Conservation (phyloP, 805 yeast species). For the Scheffersomyces spartinae region DNA sequence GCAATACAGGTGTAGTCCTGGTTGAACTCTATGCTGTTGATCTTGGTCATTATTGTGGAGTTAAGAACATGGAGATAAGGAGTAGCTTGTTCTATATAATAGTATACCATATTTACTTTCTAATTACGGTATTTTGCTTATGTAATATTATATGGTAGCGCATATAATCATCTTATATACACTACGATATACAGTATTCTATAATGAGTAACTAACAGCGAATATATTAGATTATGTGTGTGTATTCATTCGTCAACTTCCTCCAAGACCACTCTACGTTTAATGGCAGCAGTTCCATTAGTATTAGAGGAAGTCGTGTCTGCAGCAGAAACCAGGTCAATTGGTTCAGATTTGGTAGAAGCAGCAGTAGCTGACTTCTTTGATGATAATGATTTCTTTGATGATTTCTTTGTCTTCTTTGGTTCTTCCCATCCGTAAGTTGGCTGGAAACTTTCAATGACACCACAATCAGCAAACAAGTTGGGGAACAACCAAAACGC, state of each 20-base stretch:
- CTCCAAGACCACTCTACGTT: constrained; percentile 27
- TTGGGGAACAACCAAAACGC: constrained; percentile 98
- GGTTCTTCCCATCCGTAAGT: constrained; percentile 70
- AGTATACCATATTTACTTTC: background rate
- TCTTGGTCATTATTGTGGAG: constrained; percentile 8
- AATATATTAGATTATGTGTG: too few species aligned
- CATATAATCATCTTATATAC: constrained; percentile 1
- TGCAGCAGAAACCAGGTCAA: constrained; percentile 6
- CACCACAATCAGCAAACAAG: constrained; percentile 89
- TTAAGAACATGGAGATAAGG: background rate
- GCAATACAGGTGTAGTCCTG: constrained; percentile 31
- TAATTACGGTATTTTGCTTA: background rate
- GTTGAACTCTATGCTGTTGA: constrained; percentile 28
- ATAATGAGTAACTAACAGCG: constrained; percentile 1
- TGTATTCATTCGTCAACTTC: constrained; percentile 23
- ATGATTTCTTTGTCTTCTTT: constrained; percentile 14
- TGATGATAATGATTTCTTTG: background rate
- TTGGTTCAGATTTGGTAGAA: constrained; percentile 2
- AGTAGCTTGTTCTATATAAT: background rate
- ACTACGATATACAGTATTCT: constrained; percentile 1
- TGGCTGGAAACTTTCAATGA: constrained; percentile 85
- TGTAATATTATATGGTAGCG: constrained; percentile 1
- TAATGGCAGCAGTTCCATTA: constrained; percentile 8
- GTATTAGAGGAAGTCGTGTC: constrained; percentile 7
- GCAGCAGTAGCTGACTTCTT: constrained; percentile 1